Evolutionary conservation across 2,329 filamentous ascomycete genomes (phyloP).

Genomic region (Trichoderma endophyticum): DNA sequence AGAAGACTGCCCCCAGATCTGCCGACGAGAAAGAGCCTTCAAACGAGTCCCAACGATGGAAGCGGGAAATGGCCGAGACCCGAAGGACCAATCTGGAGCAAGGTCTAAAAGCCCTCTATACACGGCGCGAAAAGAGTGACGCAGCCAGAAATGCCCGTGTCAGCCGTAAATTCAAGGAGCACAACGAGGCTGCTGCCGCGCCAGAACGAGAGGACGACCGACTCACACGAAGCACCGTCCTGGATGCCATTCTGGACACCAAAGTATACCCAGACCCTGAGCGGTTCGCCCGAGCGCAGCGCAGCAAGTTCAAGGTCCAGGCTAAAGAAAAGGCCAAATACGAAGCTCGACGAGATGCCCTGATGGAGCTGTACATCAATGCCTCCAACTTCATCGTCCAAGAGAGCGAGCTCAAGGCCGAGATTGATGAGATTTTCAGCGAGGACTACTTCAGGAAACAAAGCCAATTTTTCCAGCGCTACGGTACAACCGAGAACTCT

Average conservation of each 20-base stretch:
- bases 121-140: constrained; percentile 55
- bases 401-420: constrained; percentile 69
- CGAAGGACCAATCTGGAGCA: constrained; percentile 70
- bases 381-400: constrained; percentile 82
- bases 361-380: constrained; percentile 88
- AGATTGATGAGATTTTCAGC: constrained; percentile 74
- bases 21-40: constrained; percentile 36
- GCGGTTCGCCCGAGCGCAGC: constrained; percentile 54
- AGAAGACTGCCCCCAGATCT: constrained; percentile 56
- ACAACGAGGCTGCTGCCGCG: constrained; percentile 52
- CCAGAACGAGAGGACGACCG: constrained; percentile 73
- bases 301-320: constrained; percentile 43
- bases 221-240: constrained; percentile 67
- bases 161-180: constrained; percentile 44
- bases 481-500: constrained; percentile 44
- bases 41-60: constrained; percentile 55
- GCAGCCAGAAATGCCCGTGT: constrained; percentile 37
- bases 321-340: constrained; percentile 45
- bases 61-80: constrained; percentile 66
- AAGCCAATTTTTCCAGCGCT: constrained; percentile 29
- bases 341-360: constrained; percentile 61
- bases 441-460: constrained; percentile 52
- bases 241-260: constrained; percentile 47
- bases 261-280: constrained; percentile 59
- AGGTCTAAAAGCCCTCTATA: constrained; percentile 67